Evolutionary conservation across 2,329 filamentous ascomycete species (phyloP).

Genomic region (Aspergillus pseudoterreus): DNA sequence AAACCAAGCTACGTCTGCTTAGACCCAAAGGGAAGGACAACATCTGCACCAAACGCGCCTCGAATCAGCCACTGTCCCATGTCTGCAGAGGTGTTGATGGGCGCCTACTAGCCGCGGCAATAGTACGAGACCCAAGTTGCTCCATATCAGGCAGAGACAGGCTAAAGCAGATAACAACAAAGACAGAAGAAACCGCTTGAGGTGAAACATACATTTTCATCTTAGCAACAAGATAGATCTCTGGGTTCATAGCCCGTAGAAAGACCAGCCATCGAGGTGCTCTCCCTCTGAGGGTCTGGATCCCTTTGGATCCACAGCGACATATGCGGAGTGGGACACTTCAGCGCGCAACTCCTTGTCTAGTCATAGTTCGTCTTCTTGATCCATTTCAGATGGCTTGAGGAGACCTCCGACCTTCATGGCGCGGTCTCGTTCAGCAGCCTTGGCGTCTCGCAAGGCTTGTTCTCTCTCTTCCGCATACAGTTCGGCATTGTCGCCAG

Average conservation of each 20-base stretch:
- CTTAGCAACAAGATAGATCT: neutral
- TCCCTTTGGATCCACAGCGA: constrained; percentile 18
- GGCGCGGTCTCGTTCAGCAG: constrained; percentile 83
- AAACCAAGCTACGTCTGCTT: too few species aligned
- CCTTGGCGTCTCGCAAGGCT: constrained; percentile 78
- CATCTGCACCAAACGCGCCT: too few species aligned
- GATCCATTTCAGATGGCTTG: constrained; percentile 94
- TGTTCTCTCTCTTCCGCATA: constrained; percentile 94
- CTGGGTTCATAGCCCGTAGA: constrained; percentile 55
- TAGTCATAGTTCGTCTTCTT: constrained; percentile 81
- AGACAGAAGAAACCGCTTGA: neutral
- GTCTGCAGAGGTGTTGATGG: too few species aligned
- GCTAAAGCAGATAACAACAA: too few species aligned
- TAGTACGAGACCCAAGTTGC: too few species aligned
- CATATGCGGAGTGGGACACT: constrained; percentile 41
- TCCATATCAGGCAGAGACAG: too few species aligned
- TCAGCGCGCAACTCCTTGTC: constrained; percentile 64
- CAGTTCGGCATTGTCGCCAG: constrained; percentile 90
- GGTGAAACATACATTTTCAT: too few species aligned
- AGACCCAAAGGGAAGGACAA: too few species aligned
- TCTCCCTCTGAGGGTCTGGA: constrained; percentile 23
- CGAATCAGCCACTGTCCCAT: too few species aligned
- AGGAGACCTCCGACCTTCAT: constrained; percentile 94
- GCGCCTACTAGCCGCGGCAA: too few species aligned
- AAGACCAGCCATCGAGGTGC: constrained; percentile 61